These are phyloP conservation scores for Collybiopsis confluens DNA, from an alignment of 768 basidiomycete genomes.

Conservation along the genomic window DNA sequence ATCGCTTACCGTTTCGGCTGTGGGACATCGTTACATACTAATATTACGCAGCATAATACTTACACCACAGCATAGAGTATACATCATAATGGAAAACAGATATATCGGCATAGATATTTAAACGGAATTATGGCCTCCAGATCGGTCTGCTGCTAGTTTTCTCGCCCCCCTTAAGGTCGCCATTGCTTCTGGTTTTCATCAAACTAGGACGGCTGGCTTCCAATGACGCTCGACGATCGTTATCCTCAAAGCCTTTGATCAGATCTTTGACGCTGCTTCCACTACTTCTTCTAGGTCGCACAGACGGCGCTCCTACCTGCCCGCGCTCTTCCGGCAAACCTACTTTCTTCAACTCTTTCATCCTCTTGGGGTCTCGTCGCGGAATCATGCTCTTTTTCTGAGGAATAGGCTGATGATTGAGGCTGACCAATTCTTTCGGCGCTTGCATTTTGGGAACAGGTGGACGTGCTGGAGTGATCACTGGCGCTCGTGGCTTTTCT, in stretches of 20 bases:
- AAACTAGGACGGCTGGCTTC: neutral
- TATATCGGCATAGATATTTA: too few species aligned
- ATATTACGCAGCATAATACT: too few species aligned
- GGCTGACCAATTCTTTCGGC: slow-evolving; percentile 63
- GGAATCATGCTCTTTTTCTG: slow-evolving; percentile 36
- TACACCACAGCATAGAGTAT: too few species aligned
- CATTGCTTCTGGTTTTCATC: neutral
- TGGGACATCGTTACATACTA: too few species aligned
- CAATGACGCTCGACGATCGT: neutral
- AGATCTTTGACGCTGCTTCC: slow-evolving; percentile 71
- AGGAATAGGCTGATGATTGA: slow-evolving; percentile 51
- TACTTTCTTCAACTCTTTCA: slow-evolving; percentile 52
- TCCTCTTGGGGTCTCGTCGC: slow-evolving; percentile 34
- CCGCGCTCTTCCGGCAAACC: slow-evolving; percentile 28
- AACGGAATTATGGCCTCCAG: slow-evolving; percentile 8
- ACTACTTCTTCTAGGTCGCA: slow-evolving; percentile 53
- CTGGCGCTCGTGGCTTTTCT: slow-evolving; percentile 47
- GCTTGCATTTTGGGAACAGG: slow-evolving; percentile 39
- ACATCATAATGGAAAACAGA: too few species aligned
- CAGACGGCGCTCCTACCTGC: slow-evolving; percentile 15
- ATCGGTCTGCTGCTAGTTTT: neutral
- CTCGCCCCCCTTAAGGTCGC: neutral
- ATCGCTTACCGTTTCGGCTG: too few species aligned
- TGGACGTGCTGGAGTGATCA: slow-evolving; percentile 55
- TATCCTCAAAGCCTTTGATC: slow-evolving; percentile 55